A percentile compares a stretch with the other conserved stretches of the same genome.
phyloP scores from a whole-genome alignment of 2,329 filamentous ascomycete genomes.

The Cercospora zeae-maydis region DNA sequence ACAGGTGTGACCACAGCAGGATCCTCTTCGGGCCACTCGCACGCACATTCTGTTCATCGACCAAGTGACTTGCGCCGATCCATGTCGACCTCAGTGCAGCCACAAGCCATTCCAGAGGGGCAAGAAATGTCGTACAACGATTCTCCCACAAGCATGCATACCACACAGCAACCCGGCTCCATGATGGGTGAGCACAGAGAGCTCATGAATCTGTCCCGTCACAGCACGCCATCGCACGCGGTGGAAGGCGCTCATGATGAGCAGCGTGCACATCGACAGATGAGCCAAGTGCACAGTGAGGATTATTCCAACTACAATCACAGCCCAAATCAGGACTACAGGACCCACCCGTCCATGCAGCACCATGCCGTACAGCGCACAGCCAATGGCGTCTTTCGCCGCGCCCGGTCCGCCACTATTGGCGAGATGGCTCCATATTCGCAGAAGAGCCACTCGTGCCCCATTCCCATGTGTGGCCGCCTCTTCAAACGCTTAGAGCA shows the following conservation, averaged over 20 bases:
- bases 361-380: slow-evolving; percentile 59
- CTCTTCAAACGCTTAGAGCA: slow-evolving; percentile 99
- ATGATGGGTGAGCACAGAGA: slow-evolving; percentile 74
- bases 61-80: slow-evolving; percentile 90
- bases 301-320: slow-evolving; percentile 61
- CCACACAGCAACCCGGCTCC: slow-evolving; percentile 57
- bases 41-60: slow-evolving; percentile 61
- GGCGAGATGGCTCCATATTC: slow-evolving; percentile 96
- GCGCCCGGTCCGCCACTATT: slow-evolving; percentile 89
- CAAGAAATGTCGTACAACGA: slow-evolving; percentile 70
- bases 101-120: slow-evolving; percentile 53
- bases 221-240: slow-evolving; percentile 82
- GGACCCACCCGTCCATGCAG: slow-evolving; percentile 50
- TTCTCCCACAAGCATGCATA: slow-evolving; percentile 73
- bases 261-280: slow-evolving; percentile 57
- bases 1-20: slow-evolving; percentile 47
- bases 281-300: slow-evolving; percentile 58
- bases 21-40: slow-evolving; percentile 40
- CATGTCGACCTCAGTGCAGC: slow-evolving; percentile 80
- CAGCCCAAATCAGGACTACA: slow-evolving; percentile 43
- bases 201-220: slow-evolving; percentile 76
- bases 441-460: slow-evolving; percentile 96
- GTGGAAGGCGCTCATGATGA: slow-evolving; percentile 72
- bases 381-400: slow-evolving; percentile 71
- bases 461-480: slow-evolving; percentile 95